Percentiles rank a stretch among this genome's conserved stretches.
These are phyloP conservation scores for Hura crepitans DNA, from an alignment of 441 rosid species.

Conservation along the genomic window DNA sequence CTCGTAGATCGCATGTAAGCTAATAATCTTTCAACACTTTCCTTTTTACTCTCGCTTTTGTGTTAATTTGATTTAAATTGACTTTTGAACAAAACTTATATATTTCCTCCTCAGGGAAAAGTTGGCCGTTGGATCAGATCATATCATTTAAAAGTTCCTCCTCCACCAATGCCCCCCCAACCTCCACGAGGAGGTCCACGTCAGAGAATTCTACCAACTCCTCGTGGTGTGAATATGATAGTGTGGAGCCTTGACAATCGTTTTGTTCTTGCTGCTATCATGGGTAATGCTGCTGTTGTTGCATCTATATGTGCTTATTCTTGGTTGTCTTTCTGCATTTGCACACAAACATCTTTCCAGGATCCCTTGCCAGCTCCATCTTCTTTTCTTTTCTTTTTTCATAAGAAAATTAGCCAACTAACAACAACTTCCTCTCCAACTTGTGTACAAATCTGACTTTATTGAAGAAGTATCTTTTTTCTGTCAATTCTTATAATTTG, in stretches of 20 bases:
- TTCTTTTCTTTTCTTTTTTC: background rate
- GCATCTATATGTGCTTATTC: background rate
- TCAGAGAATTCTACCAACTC: slow-evolving; percentile 94
- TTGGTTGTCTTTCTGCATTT: background rate
- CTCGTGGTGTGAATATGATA: slow-evolving; percentile 99
- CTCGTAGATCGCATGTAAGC: slow-evolving; percentile 85
- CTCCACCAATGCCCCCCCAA: slow-evolving; percentile 96
- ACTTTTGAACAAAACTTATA: slow-evolving; percentile 11
- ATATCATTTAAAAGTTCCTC: slow-evolving; percentile 98
- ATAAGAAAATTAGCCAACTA: background rate
- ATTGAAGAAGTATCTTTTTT: background rate
- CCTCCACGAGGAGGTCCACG: slow-evolving; percentile 99
- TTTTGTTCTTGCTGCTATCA: slow-evolving; percentile 98
- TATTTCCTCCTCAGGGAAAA: slow-evolving; percentile 57
- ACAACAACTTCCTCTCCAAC: background rate
- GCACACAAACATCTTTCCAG: too few relatives aligned
- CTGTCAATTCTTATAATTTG: background rate
- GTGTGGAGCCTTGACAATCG: slow-evolving; percentile 98
- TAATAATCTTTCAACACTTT: slow-evolving; percentile 18
- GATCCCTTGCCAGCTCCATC: background rate
- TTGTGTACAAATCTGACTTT: background rate
- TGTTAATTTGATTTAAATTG: background rate
- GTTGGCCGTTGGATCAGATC: slow-evolving; percentile 82
- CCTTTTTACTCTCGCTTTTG: background rate
- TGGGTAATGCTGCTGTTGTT: slow-evolving; percentile 54